phyloP scores from a whole-genome alignment of 805 yeast genomes.

The Torulaspora franciscae region DNA sequence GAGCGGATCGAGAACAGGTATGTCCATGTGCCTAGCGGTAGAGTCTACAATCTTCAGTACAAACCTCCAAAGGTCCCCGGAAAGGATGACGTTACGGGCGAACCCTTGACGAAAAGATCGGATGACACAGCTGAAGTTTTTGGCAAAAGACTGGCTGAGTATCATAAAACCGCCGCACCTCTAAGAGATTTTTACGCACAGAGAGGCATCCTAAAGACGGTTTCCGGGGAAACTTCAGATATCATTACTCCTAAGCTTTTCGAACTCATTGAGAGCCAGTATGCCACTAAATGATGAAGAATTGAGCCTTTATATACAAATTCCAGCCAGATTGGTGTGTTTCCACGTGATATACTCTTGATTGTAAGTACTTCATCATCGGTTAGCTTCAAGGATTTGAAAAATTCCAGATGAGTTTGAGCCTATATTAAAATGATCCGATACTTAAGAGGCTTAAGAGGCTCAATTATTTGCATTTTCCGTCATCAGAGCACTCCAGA shows the following conservation, averaged over 20 bases:
- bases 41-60: conserved; percentile 79
- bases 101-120: conserved; percentile 67
- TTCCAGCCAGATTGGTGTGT: background rate
- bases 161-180: conserved; percentile 56
- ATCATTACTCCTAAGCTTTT: conserved; percentile 70
- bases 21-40: conserved; percentile 79
- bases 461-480: background rate
- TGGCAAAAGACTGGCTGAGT: conserved; percentile 58
- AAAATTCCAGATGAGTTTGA: background rate
- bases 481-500: background rate
- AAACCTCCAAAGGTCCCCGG: conserved; percentile 85
- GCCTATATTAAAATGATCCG: background rate
- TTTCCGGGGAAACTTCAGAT: conserved; percentile 79
- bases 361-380: conserved; percentile 3
- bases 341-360: conserved; percentile 6
- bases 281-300: conserved; percentile 12
- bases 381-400: background rate
- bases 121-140: conserved; percentile 81
- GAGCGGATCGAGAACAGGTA: conserved; percentile 80
- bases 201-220: conserved; percentile 47
- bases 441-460: background rate
- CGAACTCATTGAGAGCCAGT: conserved; percentile 36
- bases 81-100: conserved; percentile 85
- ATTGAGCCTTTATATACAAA: background rate
- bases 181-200: conserved; percentile 56